Percentiles rank a stretch among this genome's conserved stretches.
These are phyloP conservation scores for Populus simonii DNA, from an alignment of 345 rosid genomes.

Conservation along the genomic window DNA sequence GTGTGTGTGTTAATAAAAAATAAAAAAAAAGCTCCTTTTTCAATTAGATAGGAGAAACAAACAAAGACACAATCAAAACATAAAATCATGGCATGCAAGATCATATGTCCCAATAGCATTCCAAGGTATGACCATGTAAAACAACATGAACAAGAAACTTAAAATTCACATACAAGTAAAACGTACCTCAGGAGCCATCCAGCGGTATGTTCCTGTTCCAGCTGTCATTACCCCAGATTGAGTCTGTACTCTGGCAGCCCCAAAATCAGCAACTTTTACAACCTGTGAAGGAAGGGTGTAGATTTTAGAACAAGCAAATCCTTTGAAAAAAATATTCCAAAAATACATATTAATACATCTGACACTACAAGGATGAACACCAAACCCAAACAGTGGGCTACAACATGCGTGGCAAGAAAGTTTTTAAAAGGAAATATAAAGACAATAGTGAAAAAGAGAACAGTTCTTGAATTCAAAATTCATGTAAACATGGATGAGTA, in stretches of 20 bases:
- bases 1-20: too few relatives aligned
- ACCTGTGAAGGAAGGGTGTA: constrained; percentile 46
- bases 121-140: constrained; percentile 6
- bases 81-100: constrained; percentile 11
- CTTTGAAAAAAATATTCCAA: background rate
- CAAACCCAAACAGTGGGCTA: background rate
- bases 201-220: constrained; percentile 97
- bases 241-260: constrained; percentile 92
- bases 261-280: constrained; percentile 97
- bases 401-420: background rate
- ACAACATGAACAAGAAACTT: constrained; percentile 6
- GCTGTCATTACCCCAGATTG: constrained; percentile 95
- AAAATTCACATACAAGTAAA: constrained; percentile 2
- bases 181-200: constrained; percentile 99
- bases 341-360: background rate
- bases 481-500: background rate
- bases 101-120: constrained; percentile 3
- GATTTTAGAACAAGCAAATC: constrained; percentile 4
- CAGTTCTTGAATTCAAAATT: background rate
- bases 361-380: background rate
- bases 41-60: background rate
- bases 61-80: background rate
- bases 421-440: background rate
- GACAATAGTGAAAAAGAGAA: background rate
- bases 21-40: too few relatives aligned